A percentile compares a stretch with the other conserved stretches of the same genome.
phyloP scores from a whole-genome alignment of 2,329 filamentous ascomycete species.

The Ophiocordyceps camponoti-rufipedis region DNA sequence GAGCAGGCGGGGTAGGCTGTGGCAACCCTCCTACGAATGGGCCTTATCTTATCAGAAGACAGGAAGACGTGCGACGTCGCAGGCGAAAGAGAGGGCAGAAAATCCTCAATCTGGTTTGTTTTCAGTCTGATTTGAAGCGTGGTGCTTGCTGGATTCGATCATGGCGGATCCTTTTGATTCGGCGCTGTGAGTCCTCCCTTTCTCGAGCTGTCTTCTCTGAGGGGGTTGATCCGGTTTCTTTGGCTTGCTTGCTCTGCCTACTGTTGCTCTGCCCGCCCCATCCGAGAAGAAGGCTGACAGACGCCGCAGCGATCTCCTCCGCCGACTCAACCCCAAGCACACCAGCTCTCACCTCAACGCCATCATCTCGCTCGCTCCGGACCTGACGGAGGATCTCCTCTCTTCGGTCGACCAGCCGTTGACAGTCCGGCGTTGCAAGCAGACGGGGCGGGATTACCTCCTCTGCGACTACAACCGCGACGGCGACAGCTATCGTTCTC shows the following conservation, averaged over 20 bases:
- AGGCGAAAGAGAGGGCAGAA: too few relatives aligned
- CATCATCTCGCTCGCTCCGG: conserved; percentile 75
- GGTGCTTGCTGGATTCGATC: neutral
- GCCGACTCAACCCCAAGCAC: conserved; percentile 87
- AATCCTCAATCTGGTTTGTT: too few relatives aligned
- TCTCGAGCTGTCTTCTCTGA: neutral
- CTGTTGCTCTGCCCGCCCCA: too few relatives aligned
- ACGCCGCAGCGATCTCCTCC: conserved; percentile 70
- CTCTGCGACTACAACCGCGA: conserved; percentile 99
- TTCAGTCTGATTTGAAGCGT: neutral
- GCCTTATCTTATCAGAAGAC: neutral
- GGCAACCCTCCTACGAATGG: too few relatives aligned
- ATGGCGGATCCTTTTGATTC: conserved; percentile 48
- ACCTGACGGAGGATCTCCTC: conserved; percentile 91
- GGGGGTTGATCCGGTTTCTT: neutral
- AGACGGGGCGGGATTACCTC: conserved; percentile 85
- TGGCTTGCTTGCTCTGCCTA: too few relatives aligned
- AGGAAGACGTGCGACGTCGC: neutral
- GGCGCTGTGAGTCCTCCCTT: conserved; percentile 40
- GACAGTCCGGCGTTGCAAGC: conserved; percentile 65
- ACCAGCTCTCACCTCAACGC: conserved; percentile 74
- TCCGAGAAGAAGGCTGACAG: neutral
- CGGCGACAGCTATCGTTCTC: conserved; percentile 90
- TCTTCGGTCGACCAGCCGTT: conserved; percentile 95
- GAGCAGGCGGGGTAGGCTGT: too few relatives aligned